These are phyloP conservation scores for Candida odintsovae DNA, from an alignment of 805 yeast species.

Conservation along the genomic window DNA sequence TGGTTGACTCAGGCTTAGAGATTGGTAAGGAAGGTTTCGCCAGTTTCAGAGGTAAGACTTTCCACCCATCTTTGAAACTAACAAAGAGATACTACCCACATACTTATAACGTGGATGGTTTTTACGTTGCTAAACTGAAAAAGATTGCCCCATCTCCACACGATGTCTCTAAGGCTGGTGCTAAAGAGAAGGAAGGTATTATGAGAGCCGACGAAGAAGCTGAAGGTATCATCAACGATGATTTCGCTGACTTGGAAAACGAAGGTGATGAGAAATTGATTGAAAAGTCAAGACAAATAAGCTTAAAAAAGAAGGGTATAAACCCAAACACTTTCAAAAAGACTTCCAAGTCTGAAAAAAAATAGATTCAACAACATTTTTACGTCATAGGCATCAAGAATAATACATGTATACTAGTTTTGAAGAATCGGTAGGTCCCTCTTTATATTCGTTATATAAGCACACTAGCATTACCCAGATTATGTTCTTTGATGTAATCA, in stretches of 20 bases:
- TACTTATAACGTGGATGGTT: slow-evolving; percentile 97
- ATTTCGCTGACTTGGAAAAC: slow-evolving; percentile 75
- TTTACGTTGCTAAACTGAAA: slow-evolving; percentile 93
- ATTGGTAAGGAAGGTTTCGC: slow-evolving; percentile 97
- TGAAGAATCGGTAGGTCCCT: not conserved
- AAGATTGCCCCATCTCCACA: slow-evolving; percentile 84
- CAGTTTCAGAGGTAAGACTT: slow-evolving; percentile 87
- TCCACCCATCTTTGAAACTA: slow-evolving; percentile 66
- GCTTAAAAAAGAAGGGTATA: slow-evolving; percentile 64
- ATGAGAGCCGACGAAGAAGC: slow-evolving; percentile 80
- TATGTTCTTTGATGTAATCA: slow-evolving; percentile 84
- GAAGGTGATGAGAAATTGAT: slow-evolving; percentile 72
- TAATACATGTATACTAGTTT: not conserved
- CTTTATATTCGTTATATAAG: not conserved
- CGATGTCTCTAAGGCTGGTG: slow-evolving; percentile 82
- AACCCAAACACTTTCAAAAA: slow-evolving; percentile 44
- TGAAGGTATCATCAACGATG: slow-evolving; percentile 79
- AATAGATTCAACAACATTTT: not conserved
- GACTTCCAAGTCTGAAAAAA: not conserved
- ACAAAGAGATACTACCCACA: slow-evolving; percentile 98
- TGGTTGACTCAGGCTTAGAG: slow-evolving; percentile 86
- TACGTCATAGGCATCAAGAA: not conserved
- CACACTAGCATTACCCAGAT: slow-evolving; percentile 51
- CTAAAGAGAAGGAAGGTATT: slow-evolving; percentile 72
- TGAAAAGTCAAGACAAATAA: slow-evolving; percentile 59